Evolutionary conservation across 1,284 basidiomycete genomes (phyloP), one percentile per base, ranked within the genome.

Genomic region (Spongiforma sp.): DNA sequence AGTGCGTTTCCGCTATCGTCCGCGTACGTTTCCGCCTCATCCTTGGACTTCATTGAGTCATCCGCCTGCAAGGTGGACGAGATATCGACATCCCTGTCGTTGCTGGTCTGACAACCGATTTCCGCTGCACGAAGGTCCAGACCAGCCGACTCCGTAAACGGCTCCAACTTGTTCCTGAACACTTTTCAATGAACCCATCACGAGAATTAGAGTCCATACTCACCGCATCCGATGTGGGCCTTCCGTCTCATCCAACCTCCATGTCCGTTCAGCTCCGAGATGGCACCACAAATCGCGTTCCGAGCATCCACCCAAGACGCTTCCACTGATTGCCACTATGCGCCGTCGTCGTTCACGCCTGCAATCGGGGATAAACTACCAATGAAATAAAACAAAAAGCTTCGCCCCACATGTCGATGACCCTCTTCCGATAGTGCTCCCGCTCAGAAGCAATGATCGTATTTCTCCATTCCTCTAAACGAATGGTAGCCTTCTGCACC

Each of bases 181-280:
- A 36, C 11, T 21, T 15, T 32, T 65, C 30, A 36, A 46, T 28
- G 32, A 67, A 15, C n/a, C n/a, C 34, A 19, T 19, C 17, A 32
- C 15, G 4, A 21, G 36, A 53, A 17, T 30, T 33, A 8, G n/a
- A 32, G 43, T 10, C 43, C 54, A 15, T 12, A 17, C 62, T 28
- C 48, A 93, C 93, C 93, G 83, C 65, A 93, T 90, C 59, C 94
- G 86, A 71, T 93, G 86, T 5, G 94, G 94, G 0, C 94, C 94
- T 73, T 96, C 94, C 9, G 93, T 95, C 68, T 95, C 94, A 67
- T 96, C 94, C 39, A 95, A 77, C 57, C 89, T 81, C 93, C 94
- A 96, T 14, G 83, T 75, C 8, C 82, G 83, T 14, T 76, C 75
- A 30, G 79, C 75, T 39, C 74, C 78, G n/a, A 83, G 75, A 57